Evolutionary conservation across 1,284 basidiomycete species (phyloP), one percentile per base, ranked within the genome.

Genomic region (Fomitopsis schrenkii): DNA sequence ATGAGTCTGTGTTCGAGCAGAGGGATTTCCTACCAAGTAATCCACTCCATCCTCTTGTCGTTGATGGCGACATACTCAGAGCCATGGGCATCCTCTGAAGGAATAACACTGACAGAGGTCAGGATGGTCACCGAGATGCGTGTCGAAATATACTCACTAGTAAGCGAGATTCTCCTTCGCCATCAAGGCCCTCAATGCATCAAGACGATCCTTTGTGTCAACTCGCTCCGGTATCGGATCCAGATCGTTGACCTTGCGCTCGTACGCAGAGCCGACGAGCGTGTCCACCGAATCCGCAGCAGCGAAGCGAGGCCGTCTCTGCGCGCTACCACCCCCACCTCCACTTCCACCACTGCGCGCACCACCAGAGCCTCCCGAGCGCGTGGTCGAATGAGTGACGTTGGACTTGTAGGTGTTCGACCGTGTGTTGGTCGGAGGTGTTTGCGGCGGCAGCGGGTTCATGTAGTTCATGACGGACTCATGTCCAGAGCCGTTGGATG

Each of bases 11-110:
- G 54, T 59, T 59, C 14, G 38, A 52, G 28, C 35, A 30, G 59
- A 55, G 38, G 14, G 42, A 17, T 40, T 14, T 76, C 87, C 60
- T 69, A 92, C 88, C 88, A 91, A 28, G 92, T 89, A 58, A 97
- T 88, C 79, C 84, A 97, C 68, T 91, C 85, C 59, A 91, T 81
- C 36, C 95, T 86, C 72, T 91, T 90, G 71, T 97, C 94, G 55
- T 87, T 86, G 6, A 81, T 74, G 8, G 93, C 87, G 12, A 95
- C 88, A 65, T 93, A 94, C 73, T 97, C 95, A 4, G 93, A 95
- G 61, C 87, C 87, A 72, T 97, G 95, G 10, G 94, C 90, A 72
- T 97, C 95, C 72, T 94, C 92, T 58, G 85, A 88, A 1, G 94
- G 92, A 36, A 97, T 78, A 60, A 91, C 71, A 67, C 87, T 90